Conservation (phyloP, 441 rosid species). For the Cnidoscolus chayamansa region DNA sequence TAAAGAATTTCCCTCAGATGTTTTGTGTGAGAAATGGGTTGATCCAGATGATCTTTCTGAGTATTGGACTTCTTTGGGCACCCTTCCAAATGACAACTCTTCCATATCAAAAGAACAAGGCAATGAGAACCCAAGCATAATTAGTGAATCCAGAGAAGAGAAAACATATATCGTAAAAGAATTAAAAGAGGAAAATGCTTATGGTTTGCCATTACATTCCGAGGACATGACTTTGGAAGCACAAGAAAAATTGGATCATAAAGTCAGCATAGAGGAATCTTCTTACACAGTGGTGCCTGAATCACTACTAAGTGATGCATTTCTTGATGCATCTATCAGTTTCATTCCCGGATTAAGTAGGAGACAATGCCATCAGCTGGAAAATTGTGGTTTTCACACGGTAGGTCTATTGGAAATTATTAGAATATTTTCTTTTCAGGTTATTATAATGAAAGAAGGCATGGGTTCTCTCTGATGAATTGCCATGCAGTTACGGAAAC, state of each 20-base stretch:
- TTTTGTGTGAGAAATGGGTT: constrained; percentile 41
- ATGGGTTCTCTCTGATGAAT: constrained; percentile 22
- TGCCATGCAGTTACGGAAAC: constrained; percentile 59
- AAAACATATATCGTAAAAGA: constrained; percentile 8
- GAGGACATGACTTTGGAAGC: constrained; percentile 31
- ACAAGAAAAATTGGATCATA: constrained; percentile 36
- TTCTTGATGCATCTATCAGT: constrained; percentile 55
- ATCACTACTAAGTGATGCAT: constrained; percentile 24
- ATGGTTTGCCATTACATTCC: constrained; percentile 28
- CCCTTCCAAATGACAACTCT: constrained; percentile 36
- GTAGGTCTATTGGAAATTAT: constrained; percentile 38
- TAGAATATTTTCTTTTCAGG: constrained; percentile 11
- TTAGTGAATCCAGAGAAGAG: constrained; percentile 14
- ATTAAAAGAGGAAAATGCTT: constrained; percentile 30
- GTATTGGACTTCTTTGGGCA: constrained; percentile 37
- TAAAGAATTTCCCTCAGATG: constrained; percentile 35
- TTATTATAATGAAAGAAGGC: constrained; percentile 18
- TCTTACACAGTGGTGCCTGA: constrained; percentile 19
- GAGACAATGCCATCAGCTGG: constrained; percentile 58
- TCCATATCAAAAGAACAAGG: constrained; percentile 22
- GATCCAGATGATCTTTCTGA: constrained; percentile 43
- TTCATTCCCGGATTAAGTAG: constrained; percentile 67
- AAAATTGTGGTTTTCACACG: constrained; percentile 81
- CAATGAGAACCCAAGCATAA: constrained; percentile 26
- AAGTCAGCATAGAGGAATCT: constrained; percentile 27